Conservation (phyloP, 2,329 filamentous ascomycete genomes). For the Pseudogymnoascus sp. region DNA sequence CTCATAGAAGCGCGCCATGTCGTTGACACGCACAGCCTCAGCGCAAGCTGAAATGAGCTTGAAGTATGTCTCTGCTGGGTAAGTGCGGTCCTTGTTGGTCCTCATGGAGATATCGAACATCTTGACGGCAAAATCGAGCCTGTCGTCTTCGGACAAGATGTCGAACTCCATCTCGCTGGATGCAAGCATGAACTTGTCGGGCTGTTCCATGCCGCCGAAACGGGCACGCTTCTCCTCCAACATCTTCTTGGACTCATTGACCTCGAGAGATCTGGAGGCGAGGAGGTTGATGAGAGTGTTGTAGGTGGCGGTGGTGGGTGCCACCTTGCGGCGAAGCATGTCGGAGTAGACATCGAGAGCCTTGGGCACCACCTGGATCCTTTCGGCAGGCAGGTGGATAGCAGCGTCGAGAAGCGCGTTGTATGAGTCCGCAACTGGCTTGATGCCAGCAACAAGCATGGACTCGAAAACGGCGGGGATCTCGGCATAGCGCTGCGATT, state of each 20-base stretch:
- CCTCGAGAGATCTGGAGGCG: slow-evolving; percentile 70
- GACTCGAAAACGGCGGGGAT: slow-evolving; percentile 87
- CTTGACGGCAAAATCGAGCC: slow-evolving; percentile 74
- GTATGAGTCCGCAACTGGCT: slow-evolving; percentile 79
- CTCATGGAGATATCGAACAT: slow-evolving; percentile 71
- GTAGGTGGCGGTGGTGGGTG: slow-evolving; percentile 78
- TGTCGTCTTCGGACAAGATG: slow-evolving; percentile 79
- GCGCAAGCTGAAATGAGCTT: slow-evolving; percentile 83
- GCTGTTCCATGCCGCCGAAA: slow-evolving; percentile 76
- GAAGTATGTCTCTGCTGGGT: slow-evolving; percentile 76
- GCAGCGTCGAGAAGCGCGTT: slow-evolving; percentile 81
- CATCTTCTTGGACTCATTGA: slow-evolving; percentile 59
- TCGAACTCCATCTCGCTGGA: slow-evolving; percentile 82
- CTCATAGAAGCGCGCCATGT: slow-evolving; percentile 85
- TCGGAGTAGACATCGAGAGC: slow-evolving; percentile 92
- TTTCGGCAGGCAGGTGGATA: slow-evolving; percentile 69
- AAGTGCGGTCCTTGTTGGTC: slow-evolving; percentile 49
- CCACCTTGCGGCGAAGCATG: slow-evolving; percentile 80
- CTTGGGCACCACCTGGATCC: slow-evolving; percentile 79
- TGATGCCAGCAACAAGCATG: slow-evolving; percentile 74
- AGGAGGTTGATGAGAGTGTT: slow-evolving; percentile 78
- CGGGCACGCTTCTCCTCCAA: slow-evolving; percentile 77
- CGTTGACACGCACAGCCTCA: slow-evolving; percentile 66
- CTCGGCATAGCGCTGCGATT: slow-evolving; percentile 67
- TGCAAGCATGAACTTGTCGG: slow-evolving; percentile 77